Percentiles rank a stretch among this genome's conserved stretches.
phyloP scores from a whole-genome alignment of 1,139 yeast genomes.

The Nakaseomyces sp. region DNA sequence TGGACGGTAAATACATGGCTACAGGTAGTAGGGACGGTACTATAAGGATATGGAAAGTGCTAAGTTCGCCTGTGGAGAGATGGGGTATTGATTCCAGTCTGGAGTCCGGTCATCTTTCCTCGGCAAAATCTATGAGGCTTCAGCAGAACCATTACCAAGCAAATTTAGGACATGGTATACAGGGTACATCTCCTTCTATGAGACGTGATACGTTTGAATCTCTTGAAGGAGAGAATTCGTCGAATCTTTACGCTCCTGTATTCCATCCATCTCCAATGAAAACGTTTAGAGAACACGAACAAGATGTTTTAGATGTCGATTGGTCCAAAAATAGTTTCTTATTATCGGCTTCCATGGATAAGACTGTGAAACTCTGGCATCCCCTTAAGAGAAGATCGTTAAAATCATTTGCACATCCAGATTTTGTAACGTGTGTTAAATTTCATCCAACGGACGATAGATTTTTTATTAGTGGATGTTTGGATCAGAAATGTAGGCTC shows the following conservation, averaged over 20 bases:
- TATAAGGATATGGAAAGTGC: conserved; percentile 71
- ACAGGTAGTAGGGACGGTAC: conserved; percentile 70
- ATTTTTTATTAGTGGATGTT: conserved; percentile 74
- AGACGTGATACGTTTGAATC: conserved; percentile 4
- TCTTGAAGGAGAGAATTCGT: conserved; percentile 8
- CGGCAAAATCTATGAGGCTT: conserved; percentile 7
- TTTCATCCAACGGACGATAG: conserved; percentile 87
- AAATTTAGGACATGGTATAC: background rate
- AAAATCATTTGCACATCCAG: conserved; percentile 61
- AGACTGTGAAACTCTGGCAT: conserved; percentile 80
- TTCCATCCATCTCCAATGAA: conserved; percentile 63
- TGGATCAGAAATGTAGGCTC: conserved; percentile 67
- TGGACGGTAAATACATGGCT: conserved; percentile 75
- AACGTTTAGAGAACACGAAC: conserved; percentile 57
- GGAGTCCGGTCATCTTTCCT: conserved; percentile 9
- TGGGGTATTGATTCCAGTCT: conserved; percentile 33
- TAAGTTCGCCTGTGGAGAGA: conserved; percentile 58
- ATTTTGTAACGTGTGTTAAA: conserved; percentile 72
- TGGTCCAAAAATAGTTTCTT: conserved; percentile 88
- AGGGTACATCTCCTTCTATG: background rate
- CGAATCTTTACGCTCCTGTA: conserved; percentile 55
- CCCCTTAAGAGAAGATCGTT: conserved; percentile 56
- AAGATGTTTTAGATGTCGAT: conserved; percentile 62
- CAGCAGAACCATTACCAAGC: conserved; percentile 7
- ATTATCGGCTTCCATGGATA: conserved; percentile 77